Conservation (phyloP, 108 stramenopile genomes). For the Skeletonema potamos region DNA sequence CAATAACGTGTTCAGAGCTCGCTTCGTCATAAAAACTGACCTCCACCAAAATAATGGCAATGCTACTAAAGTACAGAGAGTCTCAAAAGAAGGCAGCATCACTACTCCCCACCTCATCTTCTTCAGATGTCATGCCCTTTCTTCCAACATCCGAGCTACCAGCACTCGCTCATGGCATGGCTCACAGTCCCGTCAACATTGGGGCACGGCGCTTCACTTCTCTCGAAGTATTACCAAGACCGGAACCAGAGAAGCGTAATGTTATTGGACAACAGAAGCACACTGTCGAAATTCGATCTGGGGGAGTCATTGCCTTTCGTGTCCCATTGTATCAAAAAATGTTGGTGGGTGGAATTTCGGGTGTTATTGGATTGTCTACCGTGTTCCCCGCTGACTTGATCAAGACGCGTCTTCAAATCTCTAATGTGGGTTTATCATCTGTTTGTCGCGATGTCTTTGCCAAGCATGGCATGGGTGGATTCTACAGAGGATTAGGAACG, state of each 20-base stretch:
- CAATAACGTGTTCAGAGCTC: no score
- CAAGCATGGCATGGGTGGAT: conserved; percentile 31
- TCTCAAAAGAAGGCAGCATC: conserved; percentile 4
- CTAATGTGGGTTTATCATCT: conserved; percentile 7
- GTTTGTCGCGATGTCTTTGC: conserved; percentile 24
- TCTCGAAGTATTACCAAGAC: conserved; percentile 11
- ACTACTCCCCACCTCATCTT: neutral
- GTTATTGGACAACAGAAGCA: conserved; percentile 19
- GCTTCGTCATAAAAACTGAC: no score
- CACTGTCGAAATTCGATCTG: conserved; percentile 24
- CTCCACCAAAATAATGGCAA: conserved; percentile 8
- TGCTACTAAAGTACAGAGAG: conserved; percentile 15
- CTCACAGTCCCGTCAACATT: neutral
- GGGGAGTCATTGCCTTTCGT: conserved; percentile 31
- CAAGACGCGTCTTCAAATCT: conserved; percentile 47
- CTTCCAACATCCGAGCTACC: neutral
- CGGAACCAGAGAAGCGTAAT: conserved; percentile 9
- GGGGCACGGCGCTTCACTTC: conserved; percentile 9
- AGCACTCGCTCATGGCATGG: neutral
- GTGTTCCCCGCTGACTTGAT: conserved; percentile 56
- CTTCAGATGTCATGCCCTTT: neutral
- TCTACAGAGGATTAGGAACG: conserved; percentile 51
- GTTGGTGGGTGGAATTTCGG: conserved; percentile 42
- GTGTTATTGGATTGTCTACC: conserved; percentile 34
- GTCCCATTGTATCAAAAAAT: conserved; percentile 41